phyloP scores from a whole-genome alignment of 176 grass and related monocot genomes.

The Carex scoparia region DNA sequence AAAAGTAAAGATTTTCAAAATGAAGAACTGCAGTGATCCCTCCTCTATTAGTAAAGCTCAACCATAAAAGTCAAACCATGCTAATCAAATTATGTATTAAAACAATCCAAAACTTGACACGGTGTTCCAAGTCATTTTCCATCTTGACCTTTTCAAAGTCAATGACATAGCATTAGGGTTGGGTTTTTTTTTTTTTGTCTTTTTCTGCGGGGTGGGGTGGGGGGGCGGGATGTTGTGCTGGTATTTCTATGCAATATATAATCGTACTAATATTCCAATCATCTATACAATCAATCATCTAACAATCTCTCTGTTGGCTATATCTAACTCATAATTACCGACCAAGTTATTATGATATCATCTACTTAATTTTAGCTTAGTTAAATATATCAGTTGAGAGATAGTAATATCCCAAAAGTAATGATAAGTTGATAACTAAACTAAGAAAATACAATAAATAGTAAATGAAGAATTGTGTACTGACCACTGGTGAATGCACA shows the following conservation, averaged over 20 bases:
- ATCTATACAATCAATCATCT: background rate
- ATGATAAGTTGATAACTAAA: conserved; percentile 1
- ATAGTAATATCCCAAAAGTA: background rate
- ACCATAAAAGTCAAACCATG: background rate
- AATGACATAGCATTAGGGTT: background rate
- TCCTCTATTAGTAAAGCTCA: background rate
- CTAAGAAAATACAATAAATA: background rate
- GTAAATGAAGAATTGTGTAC: background rate
- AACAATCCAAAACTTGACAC: background rate
- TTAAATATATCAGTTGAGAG: background rate
- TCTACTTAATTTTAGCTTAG: background rate
- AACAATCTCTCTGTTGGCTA: background rate
- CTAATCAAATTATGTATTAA: background rate
- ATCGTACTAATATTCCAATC: background rate
- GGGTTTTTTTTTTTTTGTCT: no score
- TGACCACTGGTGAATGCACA: conserved; percentile 93
- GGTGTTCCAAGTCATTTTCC: background rate
- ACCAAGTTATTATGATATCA: background rate
- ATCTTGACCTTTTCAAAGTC: conserved; percentile 1
- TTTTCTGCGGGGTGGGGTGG: no score
- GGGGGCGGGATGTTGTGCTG: no score
- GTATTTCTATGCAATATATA: background rate
- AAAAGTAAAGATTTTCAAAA: no score
- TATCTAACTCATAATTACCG: background rate
- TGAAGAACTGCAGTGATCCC: no score